Base-by-base conservation (phyloP, 1,284 basidiomycete genomes). In the Megacollybia platyphylla region DNA sequence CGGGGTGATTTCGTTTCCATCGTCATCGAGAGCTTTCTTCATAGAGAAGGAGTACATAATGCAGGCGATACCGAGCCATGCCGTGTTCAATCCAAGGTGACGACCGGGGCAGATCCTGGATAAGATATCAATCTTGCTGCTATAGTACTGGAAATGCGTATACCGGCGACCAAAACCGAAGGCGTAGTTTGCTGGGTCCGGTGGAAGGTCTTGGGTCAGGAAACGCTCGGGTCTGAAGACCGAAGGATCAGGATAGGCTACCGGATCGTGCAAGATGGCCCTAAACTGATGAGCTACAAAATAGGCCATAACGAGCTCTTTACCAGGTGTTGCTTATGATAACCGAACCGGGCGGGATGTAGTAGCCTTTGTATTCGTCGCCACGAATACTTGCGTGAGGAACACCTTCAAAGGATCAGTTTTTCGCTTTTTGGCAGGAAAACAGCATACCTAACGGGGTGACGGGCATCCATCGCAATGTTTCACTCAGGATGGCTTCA, bases 161-260 rank as follows among this genome's bases (percentile, higher is more conserved):
- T 24, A 45, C 44, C 44, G 34, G 20, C 44, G 32, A 34, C 44
- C 41, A 29, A 45, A 45, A 18, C 44, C 41, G 11, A 45, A 45
- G 9, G 36, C 34, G 26, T 34, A 34, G 6, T 36, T 29, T 29
- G 34, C 36, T 20, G 44, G 44, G 29, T 45, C 41, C 38, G 13
- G 36, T 17, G 7, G 36, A 34, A 24, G 41, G 29, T 24, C 43
- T 45, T 5, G 36, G 31, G 27, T 39, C 15, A 45, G 36, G 36
- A 45, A 45, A 7, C 41, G 44, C 27, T 45, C 44, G 7, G 44
- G 44, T 26, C 43, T 43, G 31, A 45, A 45, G n/a, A 38, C 30
- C 13, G 30, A 38, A 9, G 44, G 44, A 15, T 43, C 41, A 18
- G 40, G 40, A 32, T 45, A 45, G 41, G 40, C 38, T 27, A 11